Base-by-base conservation (phyloP, 768 basidiomycete species). In the Tricholoma sp. region DNA sequence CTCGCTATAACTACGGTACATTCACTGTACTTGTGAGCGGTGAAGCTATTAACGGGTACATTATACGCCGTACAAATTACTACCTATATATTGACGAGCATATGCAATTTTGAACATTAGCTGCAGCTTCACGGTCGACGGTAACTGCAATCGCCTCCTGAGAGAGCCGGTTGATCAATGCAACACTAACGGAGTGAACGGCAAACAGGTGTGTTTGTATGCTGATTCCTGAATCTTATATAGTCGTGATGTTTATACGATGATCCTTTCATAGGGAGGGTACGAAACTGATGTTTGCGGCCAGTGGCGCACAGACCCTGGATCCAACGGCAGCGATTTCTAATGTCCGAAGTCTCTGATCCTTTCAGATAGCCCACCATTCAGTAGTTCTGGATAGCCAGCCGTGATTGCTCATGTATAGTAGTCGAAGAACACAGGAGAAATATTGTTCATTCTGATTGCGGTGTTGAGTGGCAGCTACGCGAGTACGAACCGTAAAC, bases 71-170 rank as follows among this genome's bases (percentile, higher is more conserved):
- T 47, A 13, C 28, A 29, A 28, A 29, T 47, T n/a, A n/a, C n/a
- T 29, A 15, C n/a, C 41, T 31, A 24, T 29, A 10, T 15, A 31
- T 41, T 42, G 24, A 50, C 41, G 29, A 32, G 33, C 33, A 56
- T 41, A 39, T 37, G n/a, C 31, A 4, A 20, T 17, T 41, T 41
- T 41, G 34, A 56, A 39, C 53, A 50, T 52, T 41, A 45, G 55
- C 12, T 53, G 60, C 32, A 12, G 13, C 28, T 63, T 57, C 41
- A 50, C 39, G 13, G 57, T 61, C 34, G 63, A 61, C 24, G 52
- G 58, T 17, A 63, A 63, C 47, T 63, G 59, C 37, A 59, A 57
- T 54, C 52, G 62, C 12, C 62, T 63, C 34, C 62, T 64, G 34
- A 56, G 63, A 5, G 29, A 57, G n/a, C 58, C 58, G 7, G 39